phyloP scores from a whole-genome alignment of 345 rosid species.

The Linum lewisii region DNA sequence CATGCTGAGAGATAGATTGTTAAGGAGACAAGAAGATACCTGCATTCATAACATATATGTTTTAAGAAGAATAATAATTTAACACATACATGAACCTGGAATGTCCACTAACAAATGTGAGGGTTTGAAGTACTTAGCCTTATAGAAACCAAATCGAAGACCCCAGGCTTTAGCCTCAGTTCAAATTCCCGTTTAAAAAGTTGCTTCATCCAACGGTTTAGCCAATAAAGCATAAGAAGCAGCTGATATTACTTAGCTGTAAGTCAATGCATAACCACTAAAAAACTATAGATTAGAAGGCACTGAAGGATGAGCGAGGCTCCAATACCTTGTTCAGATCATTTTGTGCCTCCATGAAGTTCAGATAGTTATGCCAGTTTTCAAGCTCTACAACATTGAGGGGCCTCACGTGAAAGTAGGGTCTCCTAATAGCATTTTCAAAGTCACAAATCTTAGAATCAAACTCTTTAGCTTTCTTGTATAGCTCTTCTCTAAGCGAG shows the following conservation, averaged over 20 bases:
- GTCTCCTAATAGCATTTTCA: conserved; percentile 94
- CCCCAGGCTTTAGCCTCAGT: conserved; percentile 89
- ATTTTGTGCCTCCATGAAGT: conserved; percentile 68
- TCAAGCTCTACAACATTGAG: conserved; percentile 83
- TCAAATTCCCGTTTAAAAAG: conserved; percentile 84
- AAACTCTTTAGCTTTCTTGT: conserved; percentile 90
- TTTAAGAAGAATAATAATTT: conserved; percentile 47
- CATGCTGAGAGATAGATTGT: conserved; percentile 90
- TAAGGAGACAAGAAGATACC: conserved; percentile 91
- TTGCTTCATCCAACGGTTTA: conserved; percentile 98
- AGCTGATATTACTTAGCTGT: conserved; percentile 94
- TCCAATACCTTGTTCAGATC: conserved; percentile 85
- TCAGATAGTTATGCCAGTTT: conserved; percentile 92
- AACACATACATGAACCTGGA: conserved; percentile 59
- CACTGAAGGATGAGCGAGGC: conserved; percentile 25
- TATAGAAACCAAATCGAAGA: conserved; percentile 82
- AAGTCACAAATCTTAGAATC: conserved; percentile 83
- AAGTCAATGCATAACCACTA: conserved; percentile 51
- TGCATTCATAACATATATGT: conserved; percentile 92
- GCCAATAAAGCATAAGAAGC: conserved; percentile 94
- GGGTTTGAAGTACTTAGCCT: conserved; percentile 94
- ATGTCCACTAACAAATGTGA: conserved; percentile 61
- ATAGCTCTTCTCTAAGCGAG: conserved; percentile 73
- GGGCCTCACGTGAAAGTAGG: conserved; percentile 93
- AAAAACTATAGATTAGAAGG: conserved; percentile 43